These are phyloP conservation scores for Fusarium oligoseptatum DNA, from an alignment of 2,329 filamentous ascomycete genomes.

Conservation along the genomic window DNA sequence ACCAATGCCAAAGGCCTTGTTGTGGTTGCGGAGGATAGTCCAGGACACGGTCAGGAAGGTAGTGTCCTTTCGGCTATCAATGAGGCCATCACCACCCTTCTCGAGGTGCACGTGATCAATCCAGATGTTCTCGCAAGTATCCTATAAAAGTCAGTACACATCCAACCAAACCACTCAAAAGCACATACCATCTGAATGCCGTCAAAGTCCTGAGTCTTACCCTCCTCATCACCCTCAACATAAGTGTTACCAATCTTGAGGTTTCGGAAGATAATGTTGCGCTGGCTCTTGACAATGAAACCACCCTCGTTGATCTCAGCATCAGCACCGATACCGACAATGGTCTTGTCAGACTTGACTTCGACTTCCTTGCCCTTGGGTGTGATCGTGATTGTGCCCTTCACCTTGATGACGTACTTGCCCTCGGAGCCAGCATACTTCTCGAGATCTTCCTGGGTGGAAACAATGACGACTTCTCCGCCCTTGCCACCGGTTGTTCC, in stretches of 20 bases:
- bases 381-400: constrained; percentile 39
- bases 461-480: constrained; percentile 36
- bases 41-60: constrained; percentile 44
- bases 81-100: constrained; percentile 40
- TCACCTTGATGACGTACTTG: constrained; percentile 44
- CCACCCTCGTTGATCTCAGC: constrained; percentile 42
- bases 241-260: constrained; percentile 40
- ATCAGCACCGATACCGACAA: constrained; percentile 41
- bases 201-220: constrained; percentile 43
- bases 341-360: constrained; percentile 42
- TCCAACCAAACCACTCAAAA: rapidly evolving
- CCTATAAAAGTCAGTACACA: constrained; percentile 5
- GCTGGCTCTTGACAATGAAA: constrained; percentile 36
- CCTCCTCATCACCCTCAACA: constrained; percentile 38
- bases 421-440: constrained; percentile 37
- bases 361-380: constrained; percentile 42
- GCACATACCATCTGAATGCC: constrained; percentile 40
- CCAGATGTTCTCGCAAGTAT: constrained; percentile 43
- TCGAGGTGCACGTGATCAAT: constrained; percentile 46
- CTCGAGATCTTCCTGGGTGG: constrained; percentile 39
- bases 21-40: constrained; percentile 43
- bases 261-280: constrained; percentile 44
- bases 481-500: constrained; percentile 43
- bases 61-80: constrained; percentile 46
- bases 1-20: constrained; percentile 47